Evolutionary conservation across 345 rosid species (phyloP), one percentile per base, ranked within the genome.

Genomic region (Gossypium turneri): DNA sequence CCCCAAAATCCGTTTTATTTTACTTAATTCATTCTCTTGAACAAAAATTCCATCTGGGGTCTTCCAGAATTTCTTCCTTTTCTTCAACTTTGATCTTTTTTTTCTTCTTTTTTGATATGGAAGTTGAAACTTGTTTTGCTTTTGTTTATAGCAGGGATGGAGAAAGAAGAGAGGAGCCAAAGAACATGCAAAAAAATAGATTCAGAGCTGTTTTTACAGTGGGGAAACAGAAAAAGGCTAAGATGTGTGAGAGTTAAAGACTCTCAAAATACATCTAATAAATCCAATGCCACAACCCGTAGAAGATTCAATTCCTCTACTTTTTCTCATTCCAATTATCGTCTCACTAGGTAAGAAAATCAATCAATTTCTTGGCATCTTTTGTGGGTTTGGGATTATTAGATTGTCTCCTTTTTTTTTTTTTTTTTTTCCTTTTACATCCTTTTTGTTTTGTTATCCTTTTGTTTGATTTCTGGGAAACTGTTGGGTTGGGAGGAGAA

Each of bases 191-290:
- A 74, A 81, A 78, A 83, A 22, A 69, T 84, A 62, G 90, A 83
- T 79, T 85, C 88, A 16, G 89, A 89, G 9, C 76, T 89, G 56
- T 78, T 86, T 62, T 75, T 89, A 74, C 91, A 84, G 91, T 89
- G 93, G 93, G 93, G 93, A 44, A 86, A 84, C 72, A 82, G 84
- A 77, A 89, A 87, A 90, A 79, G 91, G 77, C 83, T 89, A 56
- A 83, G 93, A 86, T 89, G 93, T 75, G 91, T 89, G 10, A 84
- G 93, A 82, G 88, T 86, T 73, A 89, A 86, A 80, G 89, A 85
- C 55, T 88, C 90, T 60, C 86, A 81, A 72, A 67, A 67, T 24
- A 75, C 80, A 71, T 79, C 93, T 13, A 79, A 81, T 47, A 87
- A 86, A 82, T 80, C 84, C 9, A 80, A 81, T 73, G 88, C 88